Percentiles rank a stretch among this genome's conserved stretches.
phyloP scores from a whole-genome alignment of 257 asterid species.

The Solanum phureja region DNA sequence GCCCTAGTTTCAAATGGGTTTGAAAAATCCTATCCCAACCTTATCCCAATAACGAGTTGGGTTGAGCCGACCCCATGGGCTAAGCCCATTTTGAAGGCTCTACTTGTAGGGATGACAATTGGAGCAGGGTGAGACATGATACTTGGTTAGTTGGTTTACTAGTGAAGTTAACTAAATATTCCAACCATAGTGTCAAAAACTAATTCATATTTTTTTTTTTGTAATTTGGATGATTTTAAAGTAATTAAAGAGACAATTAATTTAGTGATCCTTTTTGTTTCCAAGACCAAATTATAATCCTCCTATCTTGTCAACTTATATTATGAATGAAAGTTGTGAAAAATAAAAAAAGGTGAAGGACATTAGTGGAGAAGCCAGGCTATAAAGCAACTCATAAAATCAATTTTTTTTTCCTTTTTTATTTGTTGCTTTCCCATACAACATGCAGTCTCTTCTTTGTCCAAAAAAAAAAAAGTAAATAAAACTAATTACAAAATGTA shows the following conservation, averaged over 20 bases:
- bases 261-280: background rate
- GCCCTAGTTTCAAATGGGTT: no score
- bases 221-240: background rate
- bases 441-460: background rate
- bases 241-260: background rate
- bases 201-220: background rate
- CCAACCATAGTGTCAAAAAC: background rate
- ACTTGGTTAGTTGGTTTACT: background rate
- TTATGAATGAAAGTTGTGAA: background rate
- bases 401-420: background rate
- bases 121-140: background rate
- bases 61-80: no score
- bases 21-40: no score
- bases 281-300: background rate
- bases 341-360: background rate
- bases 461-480: background rate
- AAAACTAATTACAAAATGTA: background rate
- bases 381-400: background rate
- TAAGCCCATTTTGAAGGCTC: background rate
- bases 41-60: no score
- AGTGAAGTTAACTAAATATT: background rate
- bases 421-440: background rate
- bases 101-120: background rate
- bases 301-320: background rate
- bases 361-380: conserved; percentile 13